Evolutionary conservation across 139 green algal species (phyloP).

Genomic region (Coelastrella sp.): DNA sequence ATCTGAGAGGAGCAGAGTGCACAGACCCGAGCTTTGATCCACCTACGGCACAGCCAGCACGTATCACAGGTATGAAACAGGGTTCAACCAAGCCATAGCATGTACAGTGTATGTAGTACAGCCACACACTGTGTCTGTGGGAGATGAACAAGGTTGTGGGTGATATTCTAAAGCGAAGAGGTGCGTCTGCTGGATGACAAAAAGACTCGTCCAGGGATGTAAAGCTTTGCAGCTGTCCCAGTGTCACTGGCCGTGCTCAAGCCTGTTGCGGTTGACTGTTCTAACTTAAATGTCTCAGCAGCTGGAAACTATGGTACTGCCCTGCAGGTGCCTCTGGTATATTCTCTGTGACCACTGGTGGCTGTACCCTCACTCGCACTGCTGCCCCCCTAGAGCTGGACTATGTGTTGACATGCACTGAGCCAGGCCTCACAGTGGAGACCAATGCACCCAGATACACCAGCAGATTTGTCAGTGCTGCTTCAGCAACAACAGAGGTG

Average conservation of each 20-base stretch:
- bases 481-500: slow-evolving; percentile 18
- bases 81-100: no score
- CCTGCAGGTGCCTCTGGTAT: slow-evolving; percentile 2
- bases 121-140: no score
- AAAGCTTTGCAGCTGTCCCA: no score
- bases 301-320: neutral
- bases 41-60: slow-evolving; percentile 7
- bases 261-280: neutral
- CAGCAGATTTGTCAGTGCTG: slow-evolving; percentile 35
- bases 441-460: slow-evolving; percentile 12
- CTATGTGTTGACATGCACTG: slow-evolving; percentile 14
- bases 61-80: slow-evolving; percentile 21
- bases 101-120: no score
- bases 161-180: no score
- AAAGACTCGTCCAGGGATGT: no score
- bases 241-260: no score
- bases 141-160: no score
- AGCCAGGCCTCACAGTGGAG: neutral
- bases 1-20: slow-evolving; percentile 12
- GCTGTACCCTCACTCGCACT: neutral
- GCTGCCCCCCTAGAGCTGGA: slow-evolving; percentile 35
- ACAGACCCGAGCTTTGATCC: slow-evolving; percentile 5
- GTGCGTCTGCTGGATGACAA: no score
- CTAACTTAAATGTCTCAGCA: neutral
- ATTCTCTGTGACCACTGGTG: slow-evolving; percentile 1